Evolutionary conservation across 23 red algal genomes (phyloP).

Genomic region (Gracilaria domingensis): DNA sequence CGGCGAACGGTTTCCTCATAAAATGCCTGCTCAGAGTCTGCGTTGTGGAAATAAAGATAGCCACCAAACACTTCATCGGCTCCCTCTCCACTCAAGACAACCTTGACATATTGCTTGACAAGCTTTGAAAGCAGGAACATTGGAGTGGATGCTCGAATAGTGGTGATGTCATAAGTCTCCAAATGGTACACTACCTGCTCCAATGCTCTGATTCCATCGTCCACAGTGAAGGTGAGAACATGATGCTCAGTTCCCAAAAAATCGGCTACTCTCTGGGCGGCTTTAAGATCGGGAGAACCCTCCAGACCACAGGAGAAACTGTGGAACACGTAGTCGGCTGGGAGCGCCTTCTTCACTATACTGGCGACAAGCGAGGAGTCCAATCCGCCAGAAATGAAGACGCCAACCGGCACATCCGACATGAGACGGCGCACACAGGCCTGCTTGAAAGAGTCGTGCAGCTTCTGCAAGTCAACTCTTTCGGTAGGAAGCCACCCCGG

Average conservation of each 20-base stretch:
- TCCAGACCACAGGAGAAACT: slow-evolving; percentile 88
- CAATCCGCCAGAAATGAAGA: slow-evolving; percentile 88
- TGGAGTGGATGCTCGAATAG: slow-evolving; percentile 94
- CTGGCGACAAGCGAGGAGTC: slow-evolving; percentile 93
- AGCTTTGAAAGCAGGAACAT: slow-evolving; percentile 83
- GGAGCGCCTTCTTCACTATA: slow-evolving; percentile 80
- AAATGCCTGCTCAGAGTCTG: slow-evolving; percentile 75
- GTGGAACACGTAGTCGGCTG: slow-evolving; percentile 79
- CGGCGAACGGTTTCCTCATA: slow-evolving; percentile 88
- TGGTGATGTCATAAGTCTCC: slow-evolving; percentile 94
- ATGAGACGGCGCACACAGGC: slow-evolving; percentile 70
- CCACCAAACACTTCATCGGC: slow-evolving; percentile 97
- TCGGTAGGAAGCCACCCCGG: slow-evolving; percentile 81
- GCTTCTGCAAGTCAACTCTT: slow-evolving; percentile 74
- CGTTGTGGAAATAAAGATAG: slow-evolving; percentile 98
- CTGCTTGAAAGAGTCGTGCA: slow-evolving; percentile 83
- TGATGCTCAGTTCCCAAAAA: slow-evolving; percentile 96
- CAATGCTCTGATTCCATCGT: slow-evolving; percentile 84
- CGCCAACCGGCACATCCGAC: slow-evolving; percentile 83
- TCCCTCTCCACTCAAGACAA: slow-evolving; percentile 96
- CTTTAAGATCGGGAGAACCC: slow-evolving; percentile 87
- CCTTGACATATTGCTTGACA: slow-evolving; percentile 92
- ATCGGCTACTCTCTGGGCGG: slow-evolving; percentile 93
- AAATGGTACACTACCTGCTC: slow-evolving; percentile 89
- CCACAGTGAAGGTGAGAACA: slow-evolving; percentile 91